Percentiles rank a stretch among this genome's conserved stretches.
Conservation (phyloP, 2,329 filamentous ascomycete genomes). For the Chalara sp. region DNA sequence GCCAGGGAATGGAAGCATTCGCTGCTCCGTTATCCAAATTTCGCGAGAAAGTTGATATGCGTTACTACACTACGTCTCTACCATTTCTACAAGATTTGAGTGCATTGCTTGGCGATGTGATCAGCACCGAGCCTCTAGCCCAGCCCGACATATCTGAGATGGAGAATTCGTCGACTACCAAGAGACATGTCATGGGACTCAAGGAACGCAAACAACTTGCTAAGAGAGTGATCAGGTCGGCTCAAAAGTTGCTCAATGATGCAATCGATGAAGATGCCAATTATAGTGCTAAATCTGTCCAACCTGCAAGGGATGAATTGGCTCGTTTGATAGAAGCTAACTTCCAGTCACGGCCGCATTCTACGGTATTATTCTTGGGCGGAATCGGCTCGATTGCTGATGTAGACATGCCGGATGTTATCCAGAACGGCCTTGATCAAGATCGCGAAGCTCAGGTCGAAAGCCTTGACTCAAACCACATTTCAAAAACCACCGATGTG, state of each 20-base stretch:
- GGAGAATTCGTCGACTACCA: slow-evolving; percentile 23
- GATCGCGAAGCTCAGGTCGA: not conserved
- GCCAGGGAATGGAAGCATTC: slow-evolving; percentile 35
- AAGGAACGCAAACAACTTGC: slow-evolving; percentile 79
- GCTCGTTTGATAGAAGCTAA: slow-evolving; percentile 66
- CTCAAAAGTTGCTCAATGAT: slow-evolving; percentile 71
- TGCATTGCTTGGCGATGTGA: slow-evolving; percentile 44
- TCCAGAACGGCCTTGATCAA: slow-evolving; percentile 10
- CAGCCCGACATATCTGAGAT: slow-evolving; percentile 18
- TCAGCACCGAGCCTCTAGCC: slow-evolving; percentile 26
- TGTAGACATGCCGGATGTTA: slow-evolving; percentile 12
- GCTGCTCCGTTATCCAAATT: slow-evolving; percentile 42
- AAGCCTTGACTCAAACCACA: slow-evolving; percentile 4
- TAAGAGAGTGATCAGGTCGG: slow-evolving; percentile 78
- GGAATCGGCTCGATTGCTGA: slow-evolving; percentile 32
- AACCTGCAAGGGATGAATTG: slow-evolving; percentile 65
- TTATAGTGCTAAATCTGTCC: slow-evolving; percentile 62
- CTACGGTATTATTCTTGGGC: slow-evolving; percentile 37
- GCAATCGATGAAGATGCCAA: slow-evolving; percentile 79
- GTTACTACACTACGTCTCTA: slow-evolving; percentile 52
- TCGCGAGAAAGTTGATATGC: slow-evolving; percentile 41
- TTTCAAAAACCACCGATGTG: slow-evolving; percentile 25
- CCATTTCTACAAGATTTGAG: slow-evolving; percentile 51
- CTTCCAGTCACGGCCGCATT: slow-evolving; percentile 39
- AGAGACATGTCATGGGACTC: slow-evolving; percentile 51